Conservation (phyloP, 2,329 filamentous ascomycete genomes). For the Escovopsis weberi region DNA sequence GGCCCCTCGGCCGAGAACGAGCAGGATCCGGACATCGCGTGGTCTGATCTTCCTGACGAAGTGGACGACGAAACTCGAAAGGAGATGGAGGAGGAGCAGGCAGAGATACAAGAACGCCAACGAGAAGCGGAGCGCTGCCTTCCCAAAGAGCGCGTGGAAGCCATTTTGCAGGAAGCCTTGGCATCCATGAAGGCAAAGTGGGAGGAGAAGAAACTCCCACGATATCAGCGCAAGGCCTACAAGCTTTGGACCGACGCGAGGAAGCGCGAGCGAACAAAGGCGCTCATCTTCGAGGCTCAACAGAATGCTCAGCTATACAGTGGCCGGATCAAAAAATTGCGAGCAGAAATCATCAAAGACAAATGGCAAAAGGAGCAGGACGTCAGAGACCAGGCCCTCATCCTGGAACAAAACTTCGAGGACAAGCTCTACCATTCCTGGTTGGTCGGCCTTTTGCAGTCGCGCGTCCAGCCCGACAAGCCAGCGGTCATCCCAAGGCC, state of each 20-base stretch:
- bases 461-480: slow-evolving; percentile 25
- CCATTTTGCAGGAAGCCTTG: slow-evolving; percentile 40
- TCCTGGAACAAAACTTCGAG: slow-evolving; percentile 50
- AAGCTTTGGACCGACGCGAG: slow-evolving; percentile 45
- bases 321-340: slow-evolving; percentile 40
- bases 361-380: slow-evolving; percentile 38
- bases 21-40: slow-evolving; percentile 27
- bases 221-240: slow-evolving; percentile 40
- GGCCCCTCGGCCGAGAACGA: slow-evolving; percentile 14
- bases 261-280: slow-evolving; percentile 19
- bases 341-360: slow-evolving; percentile 34
- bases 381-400: slow-evolving; percentile 39
- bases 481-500: slow-evolving; percentile 11
- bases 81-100: slow-evolving; percentile 41
- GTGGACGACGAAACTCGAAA: slow-evolving; percentile 41
- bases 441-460: slow-evolving; percentile 31
- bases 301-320: slow-evolving; percentile 27
- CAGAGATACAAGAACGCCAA: slow-evolving; percentile 8
- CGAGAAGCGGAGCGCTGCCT: slow-evolving; percentile 14
- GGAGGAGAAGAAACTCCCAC: slow-evolving; percentile 42
- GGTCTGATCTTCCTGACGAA: slow-evolving; percentile 14
- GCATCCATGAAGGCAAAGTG: slow-evolving; percentile 37
- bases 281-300: slow-evolving; percentile 30
- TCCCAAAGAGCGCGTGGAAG: slow-evolving; percentile 30
- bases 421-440: slow-evolving; percentile 41